A percentile compares a stretch with the other conserved stretches of the same genome.
Evolutionary conservation across 2,329 filamentous ascomycete species (phyloP).

Genomic region (Alternaria brassicicola): DNA sequence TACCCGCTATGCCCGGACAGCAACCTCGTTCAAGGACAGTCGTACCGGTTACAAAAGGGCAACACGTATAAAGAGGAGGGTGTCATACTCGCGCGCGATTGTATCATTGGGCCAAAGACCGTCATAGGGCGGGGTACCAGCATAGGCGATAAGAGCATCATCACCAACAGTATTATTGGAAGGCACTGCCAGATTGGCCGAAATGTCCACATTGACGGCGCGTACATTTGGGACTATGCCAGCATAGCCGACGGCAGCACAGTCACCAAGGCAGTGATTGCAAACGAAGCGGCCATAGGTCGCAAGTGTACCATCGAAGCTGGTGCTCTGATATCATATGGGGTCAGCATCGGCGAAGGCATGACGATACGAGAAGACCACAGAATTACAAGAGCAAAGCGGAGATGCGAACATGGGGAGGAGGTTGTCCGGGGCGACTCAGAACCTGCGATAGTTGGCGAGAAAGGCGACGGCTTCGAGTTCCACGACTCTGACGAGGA

Average conservation of each 20-base stretch:
- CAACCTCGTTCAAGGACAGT: constrained; percentile 79
- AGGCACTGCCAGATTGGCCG: constrained; percentile 84
- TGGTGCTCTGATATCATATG: constrained; percentile 80
- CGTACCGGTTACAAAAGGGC: constrained; percentile 72
- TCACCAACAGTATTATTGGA: constrained; percentile 81
- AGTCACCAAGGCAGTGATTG: constrained; percentile 76
- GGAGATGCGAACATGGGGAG: constrained; percentile 53
- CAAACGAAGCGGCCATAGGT: constrained; percentile 73
- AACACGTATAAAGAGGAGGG: constrained; percentile 79
- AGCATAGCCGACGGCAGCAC: constrained; percentile 75
- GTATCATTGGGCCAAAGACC: constrained; percentile 69
- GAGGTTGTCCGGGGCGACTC: constrained; percentile 45
- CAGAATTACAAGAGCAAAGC: constrained; percentile 55
- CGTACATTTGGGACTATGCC: constrained; percentile 87
- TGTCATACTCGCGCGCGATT: constrained; percentile 75
- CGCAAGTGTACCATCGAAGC: constrained; percentile 70
- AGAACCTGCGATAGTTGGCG: constrained; percentile 62
- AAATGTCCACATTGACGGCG: constrained; percentile 77
- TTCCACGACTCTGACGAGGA: constrained; percentile 65
- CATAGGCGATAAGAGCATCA: constrained; percentile 72
- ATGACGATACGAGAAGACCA: constrained; percentile 54
- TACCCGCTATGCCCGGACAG: constrained; percentile 89
- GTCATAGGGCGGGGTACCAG: constrained; percentile 78
- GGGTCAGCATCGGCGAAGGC: constrained; percentile 72
- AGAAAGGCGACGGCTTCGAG: constrained; percentile 65